Evolutionary conservation across 345 rosid species (phyloP).

Genomic region (Punica granatum): DNA sequence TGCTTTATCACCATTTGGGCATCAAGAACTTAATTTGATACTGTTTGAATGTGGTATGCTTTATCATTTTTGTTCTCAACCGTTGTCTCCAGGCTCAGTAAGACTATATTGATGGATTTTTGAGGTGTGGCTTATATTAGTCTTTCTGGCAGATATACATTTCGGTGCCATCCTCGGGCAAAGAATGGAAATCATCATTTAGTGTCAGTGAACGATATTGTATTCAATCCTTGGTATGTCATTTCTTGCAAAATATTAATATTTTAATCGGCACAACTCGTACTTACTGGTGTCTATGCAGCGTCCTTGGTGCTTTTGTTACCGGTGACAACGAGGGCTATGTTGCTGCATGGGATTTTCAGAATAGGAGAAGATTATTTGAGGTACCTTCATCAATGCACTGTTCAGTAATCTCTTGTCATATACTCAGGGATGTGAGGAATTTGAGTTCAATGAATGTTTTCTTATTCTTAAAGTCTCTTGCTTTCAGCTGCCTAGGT

Average conservation of each 20-base stretch:
- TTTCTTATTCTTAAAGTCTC: constrained; percentile 2
- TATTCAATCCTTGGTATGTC: constrained; percentile 56
- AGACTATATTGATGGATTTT: not conserved
- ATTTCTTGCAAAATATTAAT: constrained; percentile 12
- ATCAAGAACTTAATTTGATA: not conserved
- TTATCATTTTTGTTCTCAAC: not conserved
- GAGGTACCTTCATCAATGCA: constrained; percentile 39
- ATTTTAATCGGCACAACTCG: not conserved
- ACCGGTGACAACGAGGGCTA: constrained; percentile 80
- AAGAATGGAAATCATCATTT: constrained; percentile 50
- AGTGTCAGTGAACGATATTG: constrained; percentile 58
- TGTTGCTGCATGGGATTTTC: constrained; percentile 58
- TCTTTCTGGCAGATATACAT: constrained; percentile 43
- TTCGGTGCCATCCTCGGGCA: constrained; percentile 71
- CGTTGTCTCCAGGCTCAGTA: not conserved
- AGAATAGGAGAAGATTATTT: constrained; percentile 49
- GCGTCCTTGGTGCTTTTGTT: constrained; percentile 49
- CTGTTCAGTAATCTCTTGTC: not conserved
- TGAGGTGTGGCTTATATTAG: not conserved
- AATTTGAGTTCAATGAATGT: not conserved
- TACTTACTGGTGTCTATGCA: constrained; percentile 18
- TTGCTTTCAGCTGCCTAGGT: constrained; percentile 55
- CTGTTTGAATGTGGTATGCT: not conserved
- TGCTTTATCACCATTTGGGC: not conserved
- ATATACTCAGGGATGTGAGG: not conserved